A percentile compares a stretch with the other conserved stretches of the same genome.
Conservation (phyloP, 78 protist species). For the Isochrysis galbana region DNA sequence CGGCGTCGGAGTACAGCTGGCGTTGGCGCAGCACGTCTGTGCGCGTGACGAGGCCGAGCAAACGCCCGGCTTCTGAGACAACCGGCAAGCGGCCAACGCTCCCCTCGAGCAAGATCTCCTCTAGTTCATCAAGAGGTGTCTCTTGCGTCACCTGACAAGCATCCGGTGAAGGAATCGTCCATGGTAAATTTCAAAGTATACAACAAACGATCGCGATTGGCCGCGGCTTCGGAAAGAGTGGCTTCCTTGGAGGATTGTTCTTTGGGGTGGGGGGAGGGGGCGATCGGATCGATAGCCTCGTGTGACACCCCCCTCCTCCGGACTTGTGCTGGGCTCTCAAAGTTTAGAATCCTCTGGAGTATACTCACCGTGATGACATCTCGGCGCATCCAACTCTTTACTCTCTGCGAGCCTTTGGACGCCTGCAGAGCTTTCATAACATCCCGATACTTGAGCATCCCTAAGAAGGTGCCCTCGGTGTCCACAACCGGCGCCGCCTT, state of each 20-base stretch:
- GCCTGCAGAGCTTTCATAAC: neutral
- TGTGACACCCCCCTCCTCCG: too few relatives aligned
- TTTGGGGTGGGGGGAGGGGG: too few relatives aligned
- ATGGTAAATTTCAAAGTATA: too few relatives aligned
- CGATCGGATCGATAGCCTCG: too few relatives aligned
- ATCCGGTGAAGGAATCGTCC: too few relatives aligned
- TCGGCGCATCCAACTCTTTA: constrained; percentile 5
- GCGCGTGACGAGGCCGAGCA: constrained; percentile 28
- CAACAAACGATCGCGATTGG: too few relatives aligned
- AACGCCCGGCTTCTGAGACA: neutral
- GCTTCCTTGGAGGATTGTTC: too few relatives aligned
- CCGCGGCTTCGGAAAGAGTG: too few relatives aligned
- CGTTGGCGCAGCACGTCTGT: constrained; percentile 24
- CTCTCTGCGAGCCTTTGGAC: neutral
- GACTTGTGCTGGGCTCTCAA: too few relatives aligned
- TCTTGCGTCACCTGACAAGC: neutral
- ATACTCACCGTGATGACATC: neutral
- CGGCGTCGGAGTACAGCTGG: neutral
- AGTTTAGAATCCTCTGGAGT: too few relatives aligned
- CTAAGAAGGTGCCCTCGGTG: neutral
- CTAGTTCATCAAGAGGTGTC: neutral
- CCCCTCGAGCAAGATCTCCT: neutral
- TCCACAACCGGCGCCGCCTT: neutral
- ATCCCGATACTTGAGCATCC: neutral
- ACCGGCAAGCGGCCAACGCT: neutral